phyloP scores from a whole-genome alignment of 345 rosid species.

The Linum lewisii region DNA sequence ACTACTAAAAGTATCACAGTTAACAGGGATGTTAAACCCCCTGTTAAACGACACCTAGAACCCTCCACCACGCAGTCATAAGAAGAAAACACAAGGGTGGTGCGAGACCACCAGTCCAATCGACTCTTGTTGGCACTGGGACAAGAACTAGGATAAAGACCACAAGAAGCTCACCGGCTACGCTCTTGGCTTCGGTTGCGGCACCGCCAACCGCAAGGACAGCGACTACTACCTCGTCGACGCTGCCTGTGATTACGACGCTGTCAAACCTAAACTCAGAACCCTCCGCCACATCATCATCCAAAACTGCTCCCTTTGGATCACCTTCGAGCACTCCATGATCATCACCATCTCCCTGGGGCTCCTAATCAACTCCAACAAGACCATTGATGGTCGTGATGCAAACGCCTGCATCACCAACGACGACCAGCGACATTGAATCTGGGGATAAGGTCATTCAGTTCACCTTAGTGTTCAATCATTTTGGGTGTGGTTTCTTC shows the following conservation, averaged over 20 bases:
- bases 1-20: too few relatives aligned
- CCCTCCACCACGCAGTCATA: too few relatives aligned
- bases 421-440: constrained; percentile 14
- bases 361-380: constrained; percentile 7
- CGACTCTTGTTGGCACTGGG: constrained; percentile 10
- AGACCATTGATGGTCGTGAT: constrained; percentile 10
- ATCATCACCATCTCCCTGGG: constrained; percentile 3
- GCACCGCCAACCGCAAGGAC: constrained; percentile 5
- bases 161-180: constrained; percentile 5
- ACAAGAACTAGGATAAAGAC: constrained; percentile 9
- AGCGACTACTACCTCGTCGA: constrained; percentile 6
- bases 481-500: constrained; percentile 29
- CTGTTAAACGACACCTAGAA: too few relatives aligned
- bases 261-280: constrained; percentile 8
- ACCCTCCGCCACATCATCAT: constrained; percentile 10
- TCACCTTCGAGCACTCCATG: constrained; percentile 5
- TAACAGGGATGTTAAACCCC: too few relatives aligned
- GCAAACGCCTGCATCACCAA: constrained; percentile 9
- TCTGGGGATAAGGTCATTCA: constrained; percentile 28
- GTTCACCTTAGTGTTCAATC: constrained; percentile 40
- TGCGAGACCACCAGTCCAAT: constrained; percentile 10
- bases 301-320: constrained; percentile 10
- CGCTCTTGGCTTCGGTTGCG: constrained; percentile 7
- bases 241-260: not conserved
- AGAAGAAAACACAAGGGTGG: not conserved